Conservation (phyloP, 345 rosid species). For the Atalantia buxifolia region DNA sequence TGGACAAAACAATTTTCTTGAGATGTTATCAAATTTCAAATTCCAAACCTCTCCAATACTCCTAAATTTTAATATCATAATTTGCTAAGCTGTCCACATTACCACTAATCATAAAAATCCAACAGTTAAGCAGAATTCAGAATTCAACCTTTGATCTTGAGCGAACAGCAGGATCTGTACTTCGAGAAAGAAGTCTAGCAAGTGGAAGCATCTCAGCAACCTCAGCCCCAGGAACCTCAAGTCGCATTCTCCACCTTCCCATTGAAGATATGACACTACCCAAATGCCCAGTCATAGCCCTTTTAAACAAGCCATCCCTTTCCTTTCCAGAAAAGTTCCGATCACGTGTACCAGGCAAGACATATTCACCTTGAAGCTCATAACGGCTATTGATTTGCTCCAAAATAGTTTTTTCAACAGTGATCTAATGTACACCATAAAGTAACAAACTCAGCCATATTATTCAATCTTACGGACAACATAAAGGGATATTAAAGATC, state of each 20-base stretch:
- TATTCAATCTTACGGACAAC: neutral
- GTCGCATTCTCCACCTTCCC: constrained; percentile 99
- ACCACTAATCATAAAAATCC: constrained; percentile 5
- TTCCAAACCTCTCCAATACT: neutral
- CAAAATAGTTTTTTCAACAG: constrained; percentile 85
- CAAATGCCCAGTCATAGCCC: constrained; percentile 92
- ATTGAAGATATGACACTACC: constrained; percentile 95
- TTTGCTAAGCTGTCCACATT: neutral
- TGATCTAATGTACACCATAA: constrained; percentile 46
- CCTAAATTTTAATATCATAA: neutral
- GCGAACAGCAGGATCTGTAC: constrained; percentile 96
- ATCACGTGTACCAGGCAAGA: constrained; percentile 90
- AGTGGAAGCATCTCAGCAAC: constrained; percentile 99
- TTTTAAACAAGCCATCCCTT: constrained; percentile 72
- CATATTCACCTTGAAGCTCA: constrained; percentile 99
- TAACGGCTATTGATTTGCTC: constrained; percentile 88
- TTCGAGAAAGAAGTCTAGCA: constrained; percentile 95
- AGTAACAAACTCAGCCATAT: constrained; percentile 21
- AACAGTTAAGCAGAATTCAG: constrained; percentile 21
- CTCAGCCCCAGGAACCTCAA: constrained; percentile 98
- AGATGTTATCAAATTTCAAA: neutral
- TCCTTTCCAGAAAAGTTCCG: constrained; percentile 68
- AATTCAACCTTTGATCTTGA: constrained; percentile 83
- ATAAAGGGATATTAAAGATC: neutral
- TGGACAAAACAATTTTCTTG: neutral